Conservation (phyloP, 225 moss, liverwort and hornwort genomes). For the Antitrichia curtipendula region DNA sequence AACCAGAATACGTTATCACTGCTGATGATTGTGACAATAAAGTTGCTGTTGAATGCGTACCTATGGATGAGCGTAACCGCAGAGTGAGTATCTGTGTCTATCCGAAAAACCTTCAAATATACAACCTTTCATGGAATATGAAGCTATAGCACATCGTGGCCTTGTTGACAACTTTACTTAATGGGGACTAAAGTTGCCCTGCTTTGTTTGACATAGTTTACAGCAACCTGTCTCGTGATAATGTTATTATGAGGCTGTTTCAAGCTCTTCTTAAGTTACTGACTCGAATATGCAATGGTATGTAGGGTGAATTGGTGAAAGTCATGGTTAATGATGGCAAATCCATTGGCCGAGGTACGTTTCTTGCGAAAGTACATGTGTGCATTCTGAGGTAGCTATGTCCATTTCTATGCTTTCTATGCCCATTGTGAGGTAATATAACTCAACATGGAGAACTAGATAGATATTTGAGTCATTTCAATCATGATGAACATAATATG, state of each 20-base stretch:
- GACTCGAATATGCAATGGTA: background rate
- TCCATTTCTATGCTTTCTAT: background rate
- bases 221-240: background rate
- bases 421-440: background rate
- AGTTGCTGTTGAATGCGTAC: constrained; percentile 91
- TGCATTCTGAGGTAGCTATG: background rate
- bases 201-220: background rate
- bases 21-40: constrained; percentile 81
- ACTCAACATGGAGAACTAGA: background rate
- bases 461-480: background rate
- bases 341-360: constrained; percentile 64
- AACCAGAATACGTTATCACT: constrained; percentile 86
- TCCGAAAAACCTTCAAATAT: background rate
- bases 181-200: background rate
- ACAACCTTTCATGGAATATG: background rate
- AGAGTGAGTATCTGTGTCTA: constrained; percentile 25
- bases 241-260: background rate
- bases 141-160: background rate
- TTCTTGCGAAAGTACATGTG: background rate
- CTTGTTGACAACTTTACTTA: background rate
- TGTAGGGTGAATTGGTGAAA: constrained; percentile 78
- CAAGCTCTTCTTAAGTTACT: background rate
- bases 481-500: background rate
- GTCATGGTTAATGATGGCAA: constrained; percentile 80
- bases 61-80: constrained; percentile 89